Evolutionary conservation across 1,284 basidiomycete species (phyloP), one percentile per base, ranked within the genome.

Genomic region (Vanrija pseudolonga): DNA sequence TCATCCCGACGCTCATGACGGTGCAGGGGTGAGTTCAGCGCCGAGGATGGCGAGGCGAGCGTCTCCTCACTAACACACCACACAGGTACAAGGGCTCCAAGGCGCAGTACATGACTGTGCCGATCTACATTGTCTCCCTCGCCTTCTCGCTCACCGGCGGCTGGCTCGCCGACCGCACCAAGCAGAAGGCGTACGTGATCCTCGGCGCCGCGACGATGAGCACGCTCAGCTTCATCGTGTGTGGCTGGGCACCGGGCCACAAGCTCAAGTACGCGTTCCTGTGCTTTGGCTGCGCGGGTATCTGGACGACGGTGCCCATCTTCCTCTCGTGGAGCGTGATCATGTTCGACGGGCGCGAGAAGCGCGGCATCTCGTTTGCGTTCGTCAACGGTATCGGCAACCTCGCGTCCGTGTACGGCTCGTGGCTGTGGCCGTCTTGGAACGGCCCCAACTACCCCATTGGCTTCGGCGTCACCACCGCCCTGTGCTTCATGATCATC

Each of bases 231-330:
- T 74, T 77, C 57, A 62, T 68, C 28, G 64, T 76, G 45, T 67
- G 69, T 12, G 64, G 69, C 8, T 53, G 32, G 32, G 32, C 32
- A 12, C 61, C 38, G 8, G 59, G 71, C 53, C 52, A 65, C 24
- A 63, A 63, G 18, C 70, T 65, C 11, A 64, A 76, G 51, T 78
- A 77, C 60, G 70, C 67, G 20, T 71, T 77, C 57, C 67, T 78
- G 8, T 77, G 75, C 52, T 73, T 78, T 44, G 74, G 63, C 15
- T 73, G 72, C 23, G 75, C 65, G 3, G 66, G 65, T 18, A 70
- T 77, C 43, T 78, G 71, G 46, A 66, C 71, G 9, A 63, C 69
- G 15, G 71, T 71, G 24, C 75, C 74, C 6, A 61, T 75, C 43
- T 62, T 67, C 6, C 67, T 76, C 24, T 63, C 74, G 38, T 75